Evolutionary conservation across 257 asterid genomes (phyloP).

Genomic region (Henckelia pumila): DNA sequence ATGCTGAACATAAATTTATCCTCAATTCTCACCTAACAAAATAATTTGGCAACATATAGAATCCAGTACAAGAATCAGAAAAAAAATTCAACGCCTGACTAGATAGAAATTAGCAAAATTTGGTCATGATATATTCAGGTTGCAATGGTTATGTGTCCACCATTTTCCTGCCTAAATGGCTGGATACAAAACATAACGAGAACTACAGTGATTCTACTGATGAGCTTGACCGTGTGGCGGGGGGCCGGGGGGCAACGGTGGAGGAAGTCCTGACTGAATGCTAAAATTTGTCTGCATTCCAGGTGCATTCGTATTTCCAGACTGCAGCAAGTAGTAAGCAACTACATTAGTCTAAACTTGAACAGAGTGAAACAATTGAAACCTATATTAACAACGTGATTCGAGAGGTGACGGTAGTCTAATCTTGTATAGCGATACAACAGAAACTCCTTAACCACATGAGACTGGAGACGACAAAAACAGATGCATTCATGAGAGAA

Average conservation of each 20-base stretch:
- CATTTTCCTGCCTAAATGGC: neutral
- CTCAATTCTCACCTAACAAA: neutral
- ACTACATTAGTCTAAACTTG: conserved; percentile 12
- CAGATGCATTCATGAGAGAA: neutral
- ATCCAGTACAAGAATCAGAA: neutral
- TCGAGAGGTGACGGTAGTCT: neutral
- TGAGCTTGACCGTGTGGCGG: conserved; percentile 85
- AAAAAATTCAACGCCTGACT: neutral
- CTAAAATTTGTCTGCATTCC: conserved; percentile 62
- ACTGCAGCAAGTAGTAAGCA: conserved; percentile 33
- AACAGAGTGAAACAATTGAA: neutral
- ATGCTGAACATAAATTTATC: neutral
- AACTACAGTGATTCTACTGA: conserved; percentile 31
- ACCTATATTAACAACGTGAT: neutral
- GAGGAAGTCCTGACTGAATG: conserved; percentile 72
- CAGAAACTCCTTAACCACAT: too few relatives aligned
- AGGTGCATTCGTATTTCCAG: conserved; percentile 75
- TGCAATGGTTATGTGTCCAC: neutral
- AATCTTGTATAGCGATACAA: too few relatives aligned
- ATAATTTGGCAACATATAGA: neutral
- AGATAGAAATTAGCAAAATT: neutral
- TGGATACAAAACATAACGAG: neutral
- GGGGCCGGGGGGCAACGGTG: conserved; percentile 94
- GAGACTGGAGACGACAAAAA: too few relatives aligned
- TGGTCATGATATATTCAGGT: neutral